Evolutionary conservation across 2,329 filamentous ascomycete genomes (phyloP).

Genomic region (Arthrobotrys conoides): DNA sequence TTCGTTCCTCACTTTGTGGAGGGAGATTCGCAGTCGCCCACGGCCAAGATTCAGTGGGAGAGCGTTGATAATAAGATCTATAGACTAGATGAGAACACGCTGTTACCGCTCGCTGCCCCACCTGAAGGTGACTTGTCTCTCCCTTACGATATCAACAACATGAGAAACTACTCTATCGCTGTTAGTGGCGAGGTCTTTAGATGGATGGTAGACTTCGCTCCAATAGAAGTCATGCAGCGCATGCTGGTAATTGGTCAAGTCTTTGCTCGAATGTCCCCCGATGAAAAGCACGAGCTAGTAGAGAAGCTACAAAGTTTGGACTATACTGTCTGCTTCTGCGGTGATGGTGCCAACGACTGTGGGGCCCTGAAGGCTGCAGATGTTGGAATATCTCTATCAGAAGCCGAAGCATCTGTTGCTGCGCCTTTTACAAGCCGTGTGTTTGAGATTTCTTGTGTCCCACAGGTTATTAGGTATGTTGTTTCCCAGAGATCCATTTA

Average conservation of each 20-base stretch:
- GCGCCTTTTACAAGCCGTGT: conserved; percentile 95
- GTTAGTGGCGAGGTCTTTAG: conserved; percentile 94
- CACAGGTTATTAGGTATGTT: conserved; percentile 83
- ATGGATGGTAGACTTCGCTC: conserved; percentile 93
- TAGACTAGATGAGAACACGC: conserved; percentile 81
- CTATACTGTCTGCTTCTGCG: conserved; percentile 95
- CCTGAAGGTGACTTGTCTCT: conserved; percentile 83
- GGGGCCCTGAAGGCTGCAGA: conserved; percentile 96
- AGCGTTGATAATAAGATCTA: conserved; percentile 90
- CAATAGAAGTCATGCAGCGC: conserved; percentile 82
- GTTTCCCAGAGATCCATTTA: background rate
- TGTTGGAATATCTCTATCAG: conserved; percentile 95
- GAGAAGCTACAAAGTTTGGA: conserved; percentile 97
- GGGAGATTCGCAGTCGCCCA: conserved; percentile 80
- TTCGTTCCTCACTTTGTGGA: conserved; percentile 91
- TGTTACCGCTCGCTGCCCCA: conserved; percentile 81
- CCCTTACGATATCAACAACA: conserved; percentile 84
- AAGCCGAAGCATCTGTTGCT: conserved; percentile 97
- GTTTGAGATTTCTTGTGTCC: conserved; percentile 96
- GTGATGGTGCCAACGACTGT: conserved; percentile 97
- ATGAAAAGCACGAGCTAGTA: conserved; percentile 97
- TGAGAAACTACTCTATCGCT: conserved; percentile 88
- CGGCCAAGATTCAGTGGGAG: conserved; percentile 86
- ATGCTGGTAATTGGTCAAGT: conserved; percentile 94
- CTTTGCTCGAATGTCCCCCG: conserved; percentile 97